These are phyloP conservation scores for Biscogniauxia sp. DNA, from an alignment of 2,329 filamentous ascomycete genomes.

Conservation along the genomic window DNA sequence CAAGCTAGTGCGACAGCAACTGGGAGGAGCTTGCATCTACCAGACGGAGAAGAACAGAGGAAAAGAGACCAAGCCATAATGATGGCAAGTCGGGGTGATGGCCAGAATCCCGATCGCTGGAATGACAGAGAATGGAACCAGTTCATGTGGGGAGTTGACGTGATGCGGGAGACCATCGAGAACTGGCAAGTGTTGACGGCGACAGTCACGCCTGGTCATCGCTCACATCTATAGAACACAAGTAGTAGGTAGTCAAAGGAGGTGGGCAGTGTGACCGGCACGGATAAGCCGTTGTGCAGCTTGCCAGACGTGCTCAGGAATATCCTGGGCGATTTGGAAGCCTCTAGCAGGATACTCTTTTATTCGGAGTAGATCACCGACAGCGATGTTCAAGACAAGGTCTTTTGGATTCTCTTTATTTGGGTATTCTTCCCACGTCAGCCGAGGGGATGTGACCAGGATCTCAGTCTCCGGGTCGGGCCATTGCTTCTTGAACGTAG, in stretches of 20 bases:
- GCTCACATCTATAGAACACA: not conserved
- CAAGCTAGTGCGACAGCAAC: conserved; percentile 16
- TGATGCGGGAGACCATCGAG: conserved; percentile 29
- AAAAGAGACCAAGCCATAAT: conserved; percentile 20
- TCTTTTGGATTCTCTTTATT: conserved; percentile 40
- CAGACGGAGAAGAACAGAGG: conserved; percentile 18
- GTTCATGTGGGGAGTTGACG: conserved; percentile 33
- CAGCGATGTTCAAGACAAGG: conserved; percentile 43
- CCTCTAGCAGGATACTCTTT: conserved; percentile 41
- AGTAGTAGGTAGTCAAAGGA: conserved; percentile 29
- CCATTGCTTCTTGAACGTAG: conserved; percentile 48
- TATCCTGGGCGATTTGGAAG: conserved; percentile 43
- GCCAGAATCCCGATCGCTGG: conserved; percentile 28
- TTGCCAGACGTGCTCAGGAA: conserved; percentile 41
- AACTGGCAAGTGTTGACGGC: conserved; percentile 17
- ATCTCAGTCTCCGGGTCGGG: conserved; percentile 35
- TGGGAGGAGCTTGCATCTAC: conserved; percentile 15
- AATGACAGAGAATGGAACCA: conserved; percentile 26
- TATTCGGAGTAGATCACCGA: conserved; percentile 44
- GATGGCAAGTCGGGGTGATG: conserved; percentile 3
- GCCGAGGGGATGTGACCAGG: conserved; percentile 40
- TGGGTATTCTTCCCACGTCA: conserved; percentile 41
- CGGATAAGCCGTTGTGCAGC: conserved; percentile 40
- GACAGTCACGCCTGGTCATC: not conserved
- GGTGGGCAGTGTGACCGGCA: conserved; percentile 38